These are phyloP conservation scores for Tetrastigma voinierianum DNA, from an alignment of 164 flowering plant species.

Conservation along the genomic window DNA sequence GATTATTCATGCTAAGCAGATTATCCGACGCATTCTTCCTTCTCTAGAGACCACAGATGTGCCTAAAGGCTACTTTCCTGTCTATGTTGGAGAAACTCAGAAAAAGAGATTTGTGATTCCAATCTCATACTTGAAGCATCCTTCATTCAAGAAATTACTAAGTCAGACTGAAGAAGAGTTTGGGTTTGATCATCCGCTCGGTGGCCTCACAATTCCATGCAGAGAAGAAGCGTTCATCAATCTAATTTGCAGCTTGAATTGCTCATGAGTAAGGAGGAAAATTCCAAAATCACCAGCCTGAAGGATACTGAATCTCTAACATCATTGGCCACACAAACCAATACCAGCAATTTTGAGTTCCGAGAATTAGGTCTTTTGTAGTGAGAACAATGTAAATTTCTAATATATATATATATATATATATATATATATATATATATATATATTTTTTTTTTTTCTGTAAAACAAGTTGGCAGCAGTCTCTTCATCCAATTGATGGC, in stretches of 20 bases:
- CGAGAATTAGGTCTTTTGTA: no score
- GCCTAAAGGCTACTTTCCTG: conserved; percentile 37
- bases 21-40: conserved; percentile 2
- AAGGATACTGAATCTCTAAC: not conserved
- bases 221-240: conserved; percentile 22
- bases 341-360: not conserved
- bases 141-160: conserved; percentile 24
- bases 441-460: no score
- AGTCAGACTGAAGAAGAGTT: conserved; percentile 31
- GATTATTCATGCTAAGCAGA: conserved; percentile 1
- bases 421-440: no score
- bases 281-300: not conserved
- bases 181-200: conserved; percentile 31
- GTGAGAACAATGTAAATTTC: no score
- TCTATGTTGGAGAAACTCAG: conserved; percentile 39
- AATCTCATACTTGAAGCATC: conserved; percentile 26
- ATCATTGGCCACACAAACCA: not conserved
- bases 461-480: no score
- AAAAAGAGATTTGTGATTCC: conserved; percentile 35
- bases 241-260: not conserved
- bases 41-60: not conserved
- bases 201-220: conserved; percentile 31
- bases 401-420: no score
- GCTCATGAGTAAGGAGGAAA: not conserved
- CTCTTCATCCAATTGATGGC: no score